These are phyloP conservation scores for Suhomyces pyralidae DNA, from an alignment of 805 yeast species.

Conservation along the genomic window DNA sequence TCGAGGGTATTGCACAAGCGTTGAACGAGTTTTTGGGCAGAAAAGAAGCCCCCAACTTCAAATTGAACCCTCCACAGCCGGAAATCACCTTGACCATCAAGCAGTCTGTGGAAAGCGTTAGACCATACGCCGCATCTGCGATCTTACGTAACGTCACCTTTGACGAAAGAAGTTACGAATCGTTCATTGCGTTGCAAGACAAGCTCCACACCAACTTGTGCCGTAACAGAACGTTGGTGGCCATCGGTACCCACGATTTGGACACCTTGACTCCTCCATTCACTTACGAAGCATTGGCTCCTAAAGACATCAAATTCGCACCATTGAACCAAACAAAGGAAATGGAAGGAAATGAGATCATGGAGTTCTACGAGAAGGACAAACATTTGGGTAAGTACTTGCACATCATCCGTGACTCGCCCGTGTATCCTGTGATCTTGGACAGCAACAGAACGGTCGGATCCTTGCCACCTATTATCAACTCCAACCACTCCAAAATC, in stretches of 20 bases:
- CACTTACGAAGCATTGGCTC: constrained; percentile 80
- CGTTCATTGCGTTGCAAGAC: constrained; percentile 94
- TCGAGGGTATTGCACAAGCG: constrained; percentile 96
- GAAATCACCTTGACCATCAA: constrained; percentile 65
- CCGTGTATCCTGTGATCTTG: constrained; percentile 85
- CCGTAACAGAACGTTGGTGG: constrained; percentile 95
- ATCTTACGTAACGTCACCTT: constrained; percentile 79
- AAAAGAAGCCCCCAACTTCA: constrained; percentile 61
- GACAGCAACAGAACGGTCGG: constrained; percentile 76
- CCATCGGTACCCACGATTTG: constrained; percentile 96
- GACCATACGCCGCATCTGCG: constrained; percentile 97
- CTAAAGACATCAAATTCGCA: constrained; percentile 67
- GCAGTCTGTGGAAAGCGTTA: constrained; percentile 64
- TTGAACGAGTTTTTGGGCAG: constrained; percentile 85
- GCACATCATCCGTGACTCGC: constrained; percentile 82
- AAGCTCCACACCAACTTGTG: constrained; percentile 92
- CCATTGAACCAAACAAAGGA: constrained; percentile 71
- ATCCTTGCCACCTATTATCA: constrained; percentile 96
- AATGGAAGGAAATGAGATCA: constrained; percentile 72
- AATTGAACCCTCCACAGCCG: constrained; percentile 59
- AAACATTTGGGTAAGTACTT: constrained; percentile 86
- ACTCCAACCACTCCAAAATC: constrained; percentile 87
- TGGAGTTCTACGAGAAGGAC: constrained; percentile 89
- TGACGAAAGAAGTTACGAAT: constrained; percentile 82
- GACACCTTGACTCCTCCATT: constrained; percentile 80